phyloP scores from a whole-genome alignment of 2,329 filamentous ascomycete species.

The Epicoccum nigrum region DNA sequence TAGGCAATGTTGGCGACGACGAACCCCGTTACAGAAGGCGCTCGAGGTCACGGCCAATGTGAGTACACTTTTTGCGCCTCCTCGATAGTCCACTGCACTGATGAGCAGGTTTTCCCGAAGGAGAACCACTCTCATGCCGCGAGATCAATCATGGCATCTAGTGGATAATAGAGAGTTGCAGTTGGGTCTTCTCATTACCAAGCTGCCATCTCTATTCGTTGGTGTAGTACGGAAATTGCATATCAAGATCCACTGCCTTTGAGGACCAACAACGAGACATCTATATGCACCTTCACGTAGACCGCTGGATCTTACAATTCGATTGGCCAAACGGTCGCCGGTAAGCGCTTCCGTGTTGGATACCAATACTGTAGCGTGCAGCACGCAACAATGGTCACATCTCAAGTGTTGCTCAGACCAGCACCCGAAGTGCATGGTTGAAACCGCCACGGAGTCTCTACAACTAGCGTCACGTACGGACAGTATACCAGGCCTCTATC shows the following conservation, averaged over 20 bases:
- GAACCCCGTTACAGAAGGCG: neutral
- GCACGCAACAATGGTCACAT: slow-evolving; percentile 1
- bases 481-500: neutral
- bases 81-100: neutral
- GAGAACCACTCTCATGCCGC: neutral
- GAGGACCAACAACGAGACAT: neutral
- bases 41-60: slow-evolving; percentile 2
- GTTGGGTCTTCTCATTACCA: neutral
- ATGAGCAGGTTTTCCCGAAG: neutral
- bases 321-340: slow-evolving; percentile 3
- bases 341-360: neutral
- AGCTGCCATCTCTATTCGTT: neutral
- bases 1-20: neutral
- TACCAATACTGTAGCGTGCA: neutral
- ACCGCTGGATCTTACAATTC: neutral
- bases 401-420: neutral
- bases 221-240: neutral
- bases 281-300: neutral
- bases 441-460: slow-evolving; percentile 1
- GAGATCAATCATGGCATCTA: too few relatives aligned
- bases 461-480: neutral
- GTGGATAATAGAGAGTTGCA: too few relatives aligned
- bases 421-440: slow-evolving; percentile 5
- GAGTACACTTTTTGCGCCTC: neutral
- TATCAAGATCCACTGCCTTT: neutral